Evolutionary conservation across 1,284 basidiomycete genomes (phyloP), one percentile per base, ranked within the genome.

Genomic region (Xerocomus nothofagi): DNA sequence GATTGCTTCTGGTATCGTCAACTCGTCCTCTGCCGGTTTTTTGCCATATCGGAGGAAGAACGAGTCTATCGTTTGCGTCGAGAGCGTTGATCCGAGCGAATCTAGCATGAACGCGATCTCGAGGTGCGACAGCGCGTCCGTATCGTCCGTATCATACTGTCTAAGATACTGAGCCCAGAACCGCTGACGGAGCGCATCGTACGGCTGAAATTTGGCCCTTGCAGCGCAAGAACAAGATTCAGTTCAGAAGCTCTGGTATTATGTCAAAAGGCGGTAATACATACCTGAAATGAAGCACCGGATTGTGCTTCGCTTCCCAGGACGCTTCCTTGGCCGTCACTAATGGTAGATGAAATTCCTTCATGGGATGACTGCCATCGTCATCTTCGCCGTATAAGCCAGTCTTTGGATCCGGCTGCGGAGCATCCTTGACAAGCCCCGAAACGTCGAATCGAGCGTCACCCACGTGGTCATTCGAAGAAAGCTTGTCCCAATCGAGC

Each of bases 81-180:
- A 91, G 32, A 99, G 80, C 0, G 96, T 98, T 3, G 93, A 96
- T 4, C 95, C 94, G 26, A 99, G 83, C 6, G 94, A 97, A 72
- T 98, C 94, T 44, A 99, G 86, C 92, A 98, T 96, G n/a, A 91
- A 89, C 0, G 88, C 88, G 21, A 99, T 76, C 69, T 99, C 96
- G 46, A 96, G 74, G 53, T 86, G 84, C 0, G 92, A 95, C 33
- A 96, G 72, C 1, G 78, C 71, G n/a, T 75, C 74, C 0, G 84
- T 89, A 54, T 96, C 91, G 68, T 96, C 93, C 0, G 86, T 80
- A 61, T 98, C 95, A 69, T 97, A 99, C 59, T 97, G 88, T 53
- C 82, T 81, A 32, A 96, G 80, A 65, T 94, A 94, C 58, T 93
- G 87, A 1, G 86, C 76, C 95, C 94, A 98, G 76, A 98, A 97